Percentiles rank a stretch among this genome's conserved stretches.
phyloP scores from a whole-genome alignment of 306 rosid genomes.

The Fragaria iinumae region DNA sequence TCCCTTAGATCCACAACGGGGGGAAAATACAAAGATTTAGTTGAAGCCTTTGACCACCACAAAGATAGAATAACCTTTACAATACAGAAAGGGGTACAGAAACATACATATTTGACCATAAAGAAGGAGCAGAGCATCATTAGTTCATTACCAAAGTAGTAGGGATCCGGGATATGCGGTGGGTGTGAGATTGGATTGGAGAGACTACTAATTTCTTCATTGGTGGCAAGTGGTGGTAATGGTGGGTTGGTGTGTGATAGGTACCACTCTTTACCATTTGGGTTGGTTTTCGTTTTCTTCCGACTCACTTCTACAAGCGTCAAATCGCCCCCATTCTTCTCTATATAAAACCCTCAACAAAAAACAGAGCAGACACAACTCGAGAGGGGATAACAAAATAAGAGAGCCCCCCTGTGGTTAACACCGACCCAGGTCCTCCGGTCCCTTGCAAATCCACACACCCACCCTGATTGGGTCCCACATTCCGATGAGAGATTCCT shows the following conservation, averaged over 20 bases:
- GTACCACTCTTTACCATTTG: background rate
- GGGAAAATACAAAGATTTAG: background rate
- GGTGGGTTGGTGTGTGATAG: constrained; percentile 12
- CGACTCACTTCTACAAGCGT: background rate
- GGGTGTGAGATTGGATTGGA: constrained; percentile 6
- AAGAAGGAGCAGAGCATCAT: too few species aligned
- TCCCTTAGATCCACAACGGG: background rate
- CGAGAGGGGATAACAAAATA: background rate
- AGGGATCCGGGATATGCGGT: background rate
- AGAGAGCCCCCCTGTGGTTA: background rate
- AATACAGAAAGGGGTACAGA: background rate
- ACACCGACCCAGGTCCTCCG: constrained; percentile 18
- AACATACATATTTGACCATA: too few species aligned
- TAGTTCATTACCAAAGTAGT: too few species aligned
- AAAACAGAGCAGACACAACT: constrained; percentile 4
- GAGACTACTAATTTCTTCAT: background rate
- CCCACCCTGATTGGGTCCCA: constrained; percentile 29
- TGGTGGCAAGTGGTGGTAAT: background rate
- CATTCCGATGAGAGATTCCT: constrained; percentile 12
- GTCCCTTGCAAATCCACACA: background rate
- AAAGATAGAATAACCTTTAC: background rate
- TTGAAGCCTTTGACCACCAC: background rate
- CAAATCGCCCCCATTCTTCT: background rate
- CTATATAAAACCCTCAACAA: background rate
- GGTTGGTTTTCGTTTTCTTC: background rate